phyloP scores from a whole-genome alignment of 2,329 filamentous ascomycete species.

The Phoma sp. region DNA sequence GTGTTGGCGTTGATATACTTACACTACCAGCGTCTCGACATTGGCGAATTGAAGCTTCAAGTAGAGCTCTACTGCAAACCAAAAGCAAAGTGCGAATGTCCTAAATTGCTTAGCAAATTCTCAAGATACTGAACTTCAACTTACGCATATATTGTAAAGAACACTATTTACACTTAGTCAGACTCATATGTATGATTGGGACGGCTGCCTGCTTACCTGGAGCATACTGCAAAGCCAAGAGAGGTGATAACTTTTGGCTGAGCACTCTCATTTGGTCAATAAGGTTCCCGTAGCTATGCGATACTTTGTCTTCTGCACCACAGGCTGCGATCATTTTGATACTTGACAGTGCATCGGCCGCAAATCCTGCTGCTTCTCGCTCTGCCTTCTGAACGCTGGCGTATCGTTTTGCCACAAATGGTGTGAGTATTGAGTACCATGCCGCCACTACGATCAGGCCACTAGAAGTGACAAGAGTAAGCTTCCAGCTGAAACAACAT shows the following conservation, averaged over 20 bases:
- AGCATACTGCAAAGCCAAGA: slow-evolving; percentile 29
- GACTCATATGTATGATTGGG: not conserved
- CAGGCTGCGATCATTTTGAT: slow-evolving; percentile 36
- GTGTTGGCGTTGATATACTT: slow-evolving; percentile 1
- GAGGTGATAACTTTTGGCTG: slow-evolving; percentile 23
- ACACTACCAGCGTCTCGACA: slow-evolving; percentile 29
- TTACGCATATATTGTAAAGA: slow-evolving; percentile 34
- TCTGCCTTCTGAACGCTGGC: slow-evolving; percentile 26
- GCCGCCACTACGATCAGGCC: slow-evolving; percentile 30
- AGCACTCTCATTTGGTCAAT: slow-evolving; percentile 12
- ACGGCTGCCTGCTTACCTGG: slow-evolving; percentile 20
- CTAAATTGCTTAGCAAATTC: slow-evolving; percentile 12
- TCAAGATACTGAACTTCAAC: not conserved
- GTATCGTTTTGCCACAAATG: slow-evolving; percentile 24
- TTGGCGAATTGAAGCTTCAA: slow-evolving; percentile 18
- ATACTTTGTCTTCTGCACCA: slow-evolving; percentile 31
- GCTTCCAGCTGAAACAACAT: slow-evolving; percentile 34
- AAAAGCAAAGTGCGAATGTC: slow-evolving; percentile 36
- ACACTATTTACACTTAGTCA: slow-evolving; percentile 20
- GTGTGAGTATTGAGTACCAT: slow-evolving; percentile 30
- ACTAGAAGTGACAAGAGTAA: slow-evolving; percentile 34
- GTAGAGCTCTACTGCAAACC: slow-evolving; percentile 33
- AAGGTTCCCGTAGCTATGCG: slow-evolving; percentile 17
- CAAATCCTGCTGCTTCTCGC: slow-evolving; percentile 26
- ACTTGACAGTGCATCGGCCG: slow-evolving; percentile 25